phyloP scores from a whole-genome alignment of 768 basidiomycete genomes.

The Termitomyces sp. region DNA sequence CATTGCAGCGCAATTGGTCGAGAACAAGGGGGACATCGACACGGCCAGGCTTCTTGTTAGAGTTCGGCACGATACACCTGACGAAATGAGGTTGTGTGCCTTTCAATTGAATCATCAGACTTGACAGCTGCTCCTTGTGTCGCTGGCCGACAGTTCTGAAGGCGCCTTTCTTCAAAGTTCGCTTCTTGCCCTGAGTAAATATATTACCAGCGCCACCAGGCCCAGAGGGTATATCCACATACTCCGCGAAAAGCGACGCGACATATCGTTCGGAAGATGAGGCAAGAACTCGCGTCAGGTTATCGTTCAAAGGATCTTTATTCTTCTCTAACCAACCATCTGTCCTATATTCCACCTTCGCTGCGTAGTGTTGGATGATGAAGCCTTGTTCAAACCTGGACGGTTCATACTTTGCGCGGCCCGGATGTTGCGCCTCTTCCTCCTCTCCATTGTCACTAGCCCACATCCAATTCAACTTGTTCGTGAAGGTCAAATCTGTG shows the following conservation, averaged over 20 bases:
- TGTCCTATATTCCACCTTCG: slow-evolving; percentile 92
- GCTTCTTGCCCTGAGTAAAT: slow-evolving; percentile 56
- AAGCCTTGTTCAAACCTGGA: slow-evolving; percentile 92
- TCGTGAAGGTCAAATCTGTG: slow-evolving; percentile 89
- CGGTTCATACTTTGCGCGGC: slow-evolving; percentile 78
- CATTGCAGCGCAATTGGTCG: slow-evolving; percentile 96
- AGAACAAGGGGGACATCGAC: slow-evolving; percentile 93
- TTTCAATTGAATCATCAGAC: slow-evolving; percentile 86
- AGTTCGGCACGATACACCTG: slow-evolving; percentile 95
- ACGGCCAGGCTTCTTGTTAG: slow-evolving; percentile 82
- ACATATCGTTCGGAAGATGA: slow-evolving; percentile 80
- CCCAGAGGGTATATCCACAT: slow-evolving; percentile 39
- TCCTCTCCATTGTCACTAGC: slow-evolving; percentile 36
- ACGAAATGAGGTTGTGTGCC: slow-evolving; percentile 98
- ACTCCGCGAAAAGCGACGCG: slow-evolving; percentile 80
- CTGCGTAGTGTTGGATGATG: slow-evolving; percentile 93
- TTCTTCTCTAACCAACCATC: slow-evolving; percentile 99
- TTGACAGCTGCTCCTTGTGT: slow-evolving; percentile 91
- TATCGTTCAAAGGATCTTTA: slow-evolving; percentile 97
- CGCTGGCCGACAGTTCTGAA: slow-evolving; percentile 95
- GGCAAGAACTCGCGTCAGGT: slow-evolving; percentile 84
- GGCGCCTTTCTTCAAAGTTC: slow-evolving; percentile 87
- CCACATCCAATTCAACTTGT: slow-evolving; percentile 87
- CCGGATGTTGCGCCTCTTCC: slow-evolving; percentile 58
- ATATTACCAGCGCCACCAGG: slow-evolving; percentile 30